phyloP scores from a whole-genome alignment of 2,329 filamentous ascomycete genomes.

The Sporothrix schenckii region DNA sequence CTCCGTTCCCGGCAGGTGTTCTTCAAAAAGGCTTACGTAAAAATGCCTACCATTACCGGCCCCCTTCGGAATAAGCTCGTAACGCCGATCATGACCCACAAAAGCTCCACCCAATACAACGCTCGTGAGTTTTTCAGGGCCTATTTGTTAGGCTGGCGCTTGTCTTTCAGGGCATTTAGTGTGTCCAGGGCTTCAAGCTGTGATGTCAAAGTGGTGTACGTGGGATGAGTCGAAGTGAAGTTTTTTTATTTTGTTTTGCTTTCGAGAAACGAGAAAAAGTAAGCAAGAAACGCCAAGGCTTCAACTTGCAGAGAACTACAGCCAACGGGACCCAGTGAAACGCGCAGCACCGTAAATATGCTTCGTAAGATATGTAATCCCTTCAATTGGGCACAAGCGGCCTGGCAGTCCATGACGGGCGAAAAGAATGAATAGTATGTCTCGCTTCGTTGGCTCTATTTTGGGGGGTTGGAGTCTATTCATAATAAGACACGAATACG shows the following conservation, averaged over 20 bases:
- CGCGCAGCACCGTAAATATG: not conserved
- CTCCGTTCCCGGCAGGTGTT: slow-evolving; percentile 5
- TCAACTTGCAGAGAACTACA: not conserved
- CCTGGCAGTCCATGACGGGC: not conserved
- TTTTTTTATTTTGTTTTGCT: not conserved
- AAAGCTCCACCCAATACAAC: not conserved
- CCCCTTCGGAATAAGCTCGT: slow-evolving; percentile 22
- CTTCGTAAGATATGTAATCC: not conserved
- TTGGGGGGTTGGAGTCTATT: not conserved
- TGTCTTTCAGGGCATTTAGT: not conserved
- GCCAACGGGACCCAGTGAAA: not conserved
- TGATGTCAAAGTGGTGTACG: slow-evolving; percentile 3
- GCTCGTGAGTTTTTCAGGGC: not conserved
- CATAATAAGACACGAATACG: not conserved
- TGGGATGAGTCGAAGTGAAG: not conserved
- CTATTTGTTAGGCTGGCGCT: not conserved
- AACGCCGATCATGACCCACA: not conserved
- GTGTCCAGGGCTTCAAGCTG: not conserved
- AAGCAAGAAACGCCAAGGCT: not conserved
- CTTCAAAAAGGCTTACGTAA: slow-evolving; percentile 19
- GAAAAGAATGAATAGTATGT: not conserved
- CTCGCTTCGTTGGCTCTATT: not conserved
- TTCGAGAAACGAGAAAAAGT: not conserved
- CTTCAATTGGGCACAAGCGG: not conserved
- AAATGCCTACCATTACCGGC: slow-evolving; percentile 3